These are phyloP conservation scores for Sugiyamaella americana DNA, from an alignment of 805 yeast genomes.

Conservation along the genomic window DNA sequence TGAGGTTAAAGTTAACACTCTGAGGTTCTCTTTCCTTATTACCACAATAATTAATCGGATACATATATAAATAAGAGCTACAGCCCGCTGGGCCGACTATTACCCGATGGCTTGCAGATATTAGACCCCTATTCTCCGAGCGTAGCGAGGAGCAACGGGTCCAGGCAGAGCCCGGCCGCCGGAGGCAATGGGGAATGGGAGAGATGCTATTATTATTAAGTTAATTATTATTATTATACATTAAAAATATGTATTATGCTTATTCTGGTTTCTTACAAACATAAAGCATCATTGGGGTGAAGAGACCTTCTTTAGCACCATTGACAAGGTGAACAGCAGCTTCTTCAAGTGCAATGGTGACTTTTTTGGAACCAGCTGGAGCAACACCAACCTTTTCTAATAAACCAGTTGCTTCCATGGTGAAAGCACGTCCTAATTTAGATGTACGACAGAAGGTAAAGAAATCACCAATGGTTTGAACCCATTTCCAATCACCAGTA, in stretches of 20 bases:
- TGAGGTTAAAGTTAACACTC: too few relatives aligned
- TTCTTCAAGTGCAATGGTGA: constrained; percentile 88
- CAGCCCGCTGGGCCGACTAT: too few relatives aligned
- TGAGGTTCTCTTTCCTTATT: too few relatives aligned
- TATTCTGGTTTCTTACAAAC: constrained; percentile 72
- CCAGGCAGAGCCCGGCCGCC: too few relatives aligned
- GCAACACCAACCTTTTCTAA: constrained; percentile 84
- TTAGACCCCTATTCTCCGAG: too few relatives aligned
- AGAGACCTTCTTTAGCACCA: constrained; percentile 84
- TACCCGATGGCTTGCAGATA: too few relatives aligned
- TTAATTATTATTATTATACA: too few relatives aligned
- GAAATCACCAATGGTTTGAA: constrained; percentile 71
- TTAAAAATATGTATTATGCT: background rate
- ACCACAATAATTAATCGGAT: too few relatives aligned
- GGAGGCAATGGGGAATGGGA: too few relatives aligned
- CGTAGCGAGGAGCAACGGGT: too few relatives aligned
- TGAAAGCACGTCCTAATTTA: constrained; percentile 73
- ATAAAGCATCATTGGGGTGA: constrained; percentile 97
- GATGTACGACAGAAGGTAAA: constrained; percentile 87
- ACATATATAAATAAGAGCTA: too few relatives aligned
- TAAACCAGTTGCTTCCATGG: constrained; percentile 72
- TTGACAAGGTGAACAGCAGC: constrained; percentile 93
- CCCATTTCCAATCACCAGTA: constrained; percentile 86
- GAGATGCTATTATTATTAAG: too few relatives aligned
- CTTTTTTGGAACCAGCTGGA: constrained; percentile 86